Base-by-base conservation (phyloP, 768 basidiomycete species). In the Podaxis pistillaris region DNA sequence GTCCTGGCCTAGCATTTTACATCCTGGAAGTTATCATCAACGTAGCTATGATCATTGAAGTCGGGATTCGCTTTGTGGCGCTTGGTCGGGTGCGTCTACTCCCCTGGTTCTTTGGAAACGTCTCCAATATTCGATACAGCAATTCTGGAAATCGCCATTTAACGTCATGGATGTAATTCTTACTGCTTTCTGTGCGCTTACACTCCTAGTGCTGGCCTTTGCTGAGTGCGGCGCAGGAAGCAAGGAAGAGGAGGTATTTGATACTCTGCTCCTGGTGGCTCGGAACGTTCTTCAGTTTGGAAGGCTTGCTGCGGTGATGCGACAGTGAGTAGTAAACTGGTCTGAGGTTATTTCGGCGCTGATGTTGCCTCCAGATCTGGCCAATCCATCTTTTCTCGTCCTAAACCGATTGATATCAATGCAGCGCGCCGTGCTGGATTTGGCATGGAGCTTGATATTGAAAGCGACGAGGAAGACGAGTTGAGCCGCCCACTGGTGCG, bases 131-230 rank as follows among this genome's bases (percentile, higher is more conserved):
- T 38, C 47, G 44, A 62, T 58, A 44, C 71, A 96, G 94, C 91
- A 94, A 93, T 97, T 97, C 79, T 96, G 93, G 93, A 91, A 86
- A 72, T 92, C 93, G n/a, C 87, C 88, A 11, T 94, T 93, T 77
- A 98, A 98, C 72, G 78, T 93, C 36, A 81, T 96, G 68, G 96
- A 98, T 72, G 82, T 97, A 15, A 83, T 91, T 55, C 81, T 99
- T 49, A 98, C 97, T 1, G 66, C 84, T 30, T 93, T 99, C 76
- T 98, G 96, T 71, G 89, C 86, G 3, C 72, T 98, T 62, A 99
- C 97, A 5, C 77, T 99, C 52, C 80, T 96, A 36, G 86, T 98
- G 19, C 86, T 98, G 52, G 86, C 91, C 58, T 93, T 94, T 71
- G 88, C 91, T n/a, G 87, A 90, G 55, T 94, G 94, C 72, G 89